Base-by-base conservation (phyloP, 108 stramenopile genomes). In the Skeletonema menzelii region DNA sequence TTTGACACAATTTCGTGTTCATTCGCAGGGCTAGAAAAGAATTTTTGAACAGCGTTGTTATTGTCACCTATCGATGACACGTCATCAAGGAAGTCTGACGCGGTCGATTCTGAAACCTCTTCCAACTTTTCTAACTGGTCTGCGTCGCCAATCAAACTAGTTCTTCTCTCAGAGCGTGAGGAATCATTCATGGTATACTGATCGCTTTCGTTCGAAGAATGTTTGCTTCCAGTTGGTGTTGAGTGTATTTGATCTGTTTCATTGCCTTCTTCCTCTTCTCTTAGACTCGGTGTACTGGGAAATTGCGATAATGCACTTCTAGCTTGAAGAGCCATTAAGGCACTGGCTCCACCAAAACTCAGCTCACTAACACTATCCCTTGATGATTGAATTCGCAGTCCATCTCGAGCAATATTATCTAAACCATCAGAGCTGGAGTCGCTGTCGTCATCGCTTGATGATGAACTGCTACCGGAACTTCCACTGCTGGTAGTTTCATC, bases 281-380 rank as follows among this genome's bases (percentile, higher is more conserved):
- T 42, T n/a, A 15, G 15, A 42, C 3, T 42, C 15, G 40, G 40
- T 42, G 11, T 42, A 42, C 5, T 42, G 15, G 15, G 40, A 15
- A n/a, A n/a, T 42, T 42, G 49, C 8, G 15, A 7, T 24, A 22
- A 22, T 53, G 49, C 22, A 44, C 63, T 67, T 62, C 34, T 11
- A 30, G 71, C 62, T 28, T 60, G 59, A 20, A 49, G 10, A 14
- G 72, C 68, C 24, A 72, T 66, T 26, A 80, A 59, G 44, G 79
- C 72, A 65, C 79, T 80, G 4, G 79, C 79, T 56, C 79, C 79
- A 55, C 79, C 79, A 73, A 80, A 80, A 47, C 79, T 80, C 31
- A 80, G 57, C 19, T 65, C 72, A 60, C 79, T 80, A 10, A 80
- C 72, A 27, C 62, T 34, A 60, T 80, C 79, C 30, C 62, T 38